Conservation (phyloP, 2,329 filamentous ascomycete genomes). For the Cladosporium colombiae region DNA sequence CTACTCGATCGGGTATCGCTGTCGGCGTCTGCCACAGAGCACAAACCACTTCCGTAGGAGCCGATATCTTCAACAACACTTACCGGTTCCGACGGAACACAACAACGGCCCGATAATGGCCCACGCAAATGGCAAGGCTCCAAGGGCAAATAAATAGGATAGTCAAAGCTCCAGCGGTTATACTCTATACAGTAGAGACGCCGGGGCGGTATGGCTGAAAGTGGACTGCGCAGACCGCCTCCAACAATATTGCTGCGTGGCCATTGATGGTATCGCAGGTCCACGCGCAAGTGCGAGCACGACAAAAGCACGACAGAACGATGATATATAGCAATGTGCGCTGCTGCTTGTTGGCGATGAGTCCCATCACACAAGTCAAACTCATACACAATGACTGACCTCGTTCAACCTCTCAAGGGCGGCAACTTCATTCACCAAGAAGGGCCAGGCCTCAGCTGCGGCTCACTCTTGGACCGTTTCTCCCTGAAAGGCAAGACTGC, state of each 20-base stretch:
- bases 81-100: background rate
- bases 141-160: background rate
- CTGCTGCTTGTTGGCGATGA: background rate
- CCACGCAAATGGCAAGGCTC: background rate
- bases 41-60: background rate
- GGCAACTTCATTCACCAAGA: constrained; percentile 8
- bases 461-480: constrained; percentile 30
- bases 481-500: constrained; percentile 42
- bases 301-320: background rate
- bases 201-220: background rate
- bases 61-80: background rate
- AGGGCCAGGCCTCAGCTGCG: background rate
- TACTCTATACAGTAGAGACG: background rate
- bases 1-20: background rate
- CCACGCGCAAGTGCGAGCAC: background rate
- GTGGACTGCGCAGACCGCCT: background rate
- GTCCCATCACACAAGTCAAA: background rate
- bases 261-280: background rate
- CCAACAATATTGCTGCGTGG: background rate
- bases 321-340: background rate
- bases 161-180: background rate
- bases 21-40: background rate
- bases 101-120: background rate
- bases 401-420: constrained; percentile 7
- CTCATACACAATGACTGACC: background rate